Conservation (phyloP, 345 rosid species). For the Hibiscus mutabilis region DNA sequence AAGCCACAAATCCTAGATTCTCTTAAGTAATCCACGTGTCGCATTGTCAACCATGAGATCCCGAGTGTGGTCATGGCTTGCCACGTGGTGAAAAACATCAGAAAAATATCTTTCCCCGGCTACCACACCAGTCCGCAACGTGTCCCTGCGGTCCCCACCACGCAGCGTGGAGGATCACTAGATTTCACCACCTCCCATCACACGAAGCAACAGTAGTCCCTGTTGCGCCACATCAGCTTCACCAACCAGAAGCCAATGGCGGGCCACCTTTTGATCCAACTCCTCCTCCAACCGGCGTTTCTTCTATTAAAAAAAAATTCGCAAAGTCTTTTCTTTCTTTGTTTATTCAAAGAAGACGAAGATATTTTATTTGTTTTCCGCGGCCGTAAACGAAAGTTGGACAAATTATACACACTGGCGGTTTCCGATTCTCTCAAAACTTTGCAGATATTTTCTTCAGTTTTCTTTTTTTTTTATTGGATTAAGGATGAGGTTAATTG, state of each 20-base stretch:
- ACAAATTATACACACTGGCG: neutral
- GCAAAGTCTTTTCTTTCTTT: neutral
- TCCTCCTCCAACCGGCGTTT: neutral
- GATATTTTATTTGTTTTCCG: neutral
- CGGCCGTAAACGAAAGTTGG: neutral
- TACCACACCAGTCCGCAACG: too few species aligned
- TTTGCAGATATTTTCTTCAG: neutral
- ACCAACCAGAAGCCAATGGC: neutral
- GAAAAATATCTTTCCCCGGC: too few species aligned
- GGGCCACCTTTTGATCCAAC: neutral
- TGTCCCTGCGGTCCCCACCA: too few species aligned
- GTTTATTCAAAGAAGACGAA: neutral
- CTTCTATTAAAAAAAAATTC: too few species aligned
- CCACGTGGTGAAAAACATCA: too few species aligned
- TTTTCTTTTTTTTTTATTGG: too few species aligned
- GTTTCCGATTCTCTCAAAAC: neutral
- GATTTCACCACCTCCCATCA: neutral
- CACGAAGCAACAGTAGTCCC: neutral
- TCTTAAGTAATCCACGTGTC: conserved; percentile 21
- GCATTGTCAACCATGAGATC: conserved; percentile 11
- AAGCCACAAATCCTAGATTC: conserved; percentile 3
- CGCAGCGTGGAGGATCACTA: neutral
- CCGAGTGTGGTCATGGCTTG: too few species aligned
- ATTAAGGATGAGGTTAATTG: too few species aligned
- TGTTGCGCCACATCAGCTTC: neutral